These are phyloP conservation scores for Salix viminalis DNA, from an alignment of 345 rosid species.

Conservation along the genomic window DNA sequence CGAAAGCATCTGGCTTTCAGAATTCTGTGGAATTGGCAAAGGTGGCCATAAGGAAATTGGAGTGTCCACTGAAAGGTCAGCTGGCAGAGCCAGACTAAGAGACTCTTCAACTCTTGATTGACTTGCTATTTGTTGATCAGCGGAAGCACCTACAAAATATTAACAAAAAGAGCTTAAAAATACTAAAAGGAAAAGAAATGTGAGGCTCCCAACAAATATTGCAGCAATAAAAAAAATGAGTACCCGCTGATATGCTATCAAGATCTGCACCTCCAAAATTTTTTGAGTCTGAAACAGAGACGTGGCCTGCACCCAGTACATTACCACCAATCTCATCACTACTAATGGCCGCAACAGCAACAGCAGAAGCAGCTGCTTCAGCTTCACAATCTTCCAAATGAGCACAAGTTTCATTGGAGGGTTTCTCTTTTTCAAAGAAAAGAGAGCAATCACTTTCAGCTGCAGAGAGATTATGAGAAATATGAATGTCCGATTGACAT, in stretches of 20 bases:
- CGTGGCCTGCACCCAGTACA: slow-evolving; percentile 38
- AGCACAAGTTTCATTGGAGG: slow-evolving; percentile 42
- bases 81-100: slow-evolving; percentile 83
- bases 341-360: slow-evolving; percentile 90
- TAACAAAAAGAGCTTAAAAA: background rate
- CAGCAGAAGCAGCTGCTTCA: slow-evolving; percentile 87
- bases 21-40: slow-evolving; percentile 62
- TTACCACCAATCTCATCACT: slow-evolving; percentile 67
- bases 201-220: slow-evolving; percentile 1
- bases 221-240: background rate
- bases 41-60: slow-evolving; percentile 88
- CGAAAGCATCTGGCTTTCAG: slow-evolving; percentile 71
- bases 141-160: slow-evolving; percentile 44
- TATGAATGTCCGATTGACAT: slow-evolving; percentile 43
- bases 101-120: slow-evolving; percentile 78
- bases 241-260: slow-evolving; percentile 44
- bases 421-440: slow-evolving; percentile 71
- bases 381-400: slow-evolving; percentile 72
- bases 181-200: background rate
- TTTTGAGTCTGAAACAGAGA: slow-evolving; percentile 57
- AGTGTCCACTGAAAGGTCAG: slow-evolving; percentile 91
- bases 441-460: slow-evolving; percentile 48
- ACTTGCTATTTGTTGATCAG: slow-evolving; percentile 46
- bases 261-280: slow-evolving; percentile 48
- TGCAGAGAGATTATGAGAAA: slow-evolving; percentile 38